phyloP scores from a whole-genome alignment of 495 filamentous ascomycete genomes.

The Pyronema domesticum region DNA sequence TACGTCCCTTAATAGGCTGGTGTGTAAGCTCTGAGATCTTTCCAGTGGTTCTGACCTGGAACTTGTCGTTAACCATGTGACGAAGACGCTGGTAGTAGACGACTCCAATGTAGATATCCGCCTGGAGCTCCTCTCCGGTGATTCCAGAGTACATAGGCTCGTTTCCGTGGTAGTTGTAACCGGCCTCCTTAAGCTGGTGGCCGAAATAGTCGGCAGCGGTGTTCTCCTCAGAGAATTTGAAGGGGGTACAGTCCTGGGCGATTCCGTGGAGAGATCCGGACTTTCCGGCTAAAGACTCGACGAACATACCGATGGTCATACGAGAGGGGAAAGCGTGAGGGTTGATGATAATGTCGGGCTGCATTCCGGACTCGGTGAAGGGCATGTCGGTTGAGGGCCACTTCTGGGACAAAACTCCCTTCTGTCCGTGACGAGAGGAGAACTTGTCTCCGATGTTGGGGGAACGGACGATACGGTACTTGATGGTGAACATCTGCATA shows the following conservation, averaged over 20 bases:
- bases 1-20: conserved; percentile 90
- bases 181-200: conserved; percentile 77
- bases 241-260: conserved; percentile 86
- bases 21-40: conserved; percentile 76
- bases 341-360: conserved; percentile 96
- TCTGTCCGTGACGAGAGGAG: conserved; percentile 93
- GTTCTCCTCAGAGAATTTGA: conserved; percentile 80
- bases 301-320: conserved; percentile 99
- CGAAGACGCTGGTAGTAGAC: conserved; percentile 95
- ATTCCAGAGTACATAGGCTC: conserved; percentile 96
- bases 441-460: conserved; percentile 98
- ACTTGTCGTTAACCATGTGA: conserved; percentile 99
- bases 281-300: conserved; percentile 93
- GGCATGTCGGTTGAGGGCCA: conserved; percentile 93
- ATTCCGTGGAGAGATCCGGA: conserved; percentile 83
- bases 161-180: conserved; percentile 96
- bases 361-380: conserved; percentile 90
- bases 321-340: conserved; percentile 99
- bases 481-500: conserved; percentile 70
- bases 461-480: conserved; percentile 73
- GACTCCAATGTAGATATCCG: conserved; percentile 90
- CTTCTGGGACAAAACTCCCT: conserved; percentile 92
- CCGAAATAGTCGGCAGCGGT: conserved; percentile 92
- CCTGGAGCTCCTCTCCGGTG: conserved; percentile 80
- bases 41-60: conserved; percentile 91